Percentiles rank a stretch among this genome's conserved stretches.
Conservation (phyloP, 108 stramenopile species). For the Fragilaria crotonensis region DNA sequence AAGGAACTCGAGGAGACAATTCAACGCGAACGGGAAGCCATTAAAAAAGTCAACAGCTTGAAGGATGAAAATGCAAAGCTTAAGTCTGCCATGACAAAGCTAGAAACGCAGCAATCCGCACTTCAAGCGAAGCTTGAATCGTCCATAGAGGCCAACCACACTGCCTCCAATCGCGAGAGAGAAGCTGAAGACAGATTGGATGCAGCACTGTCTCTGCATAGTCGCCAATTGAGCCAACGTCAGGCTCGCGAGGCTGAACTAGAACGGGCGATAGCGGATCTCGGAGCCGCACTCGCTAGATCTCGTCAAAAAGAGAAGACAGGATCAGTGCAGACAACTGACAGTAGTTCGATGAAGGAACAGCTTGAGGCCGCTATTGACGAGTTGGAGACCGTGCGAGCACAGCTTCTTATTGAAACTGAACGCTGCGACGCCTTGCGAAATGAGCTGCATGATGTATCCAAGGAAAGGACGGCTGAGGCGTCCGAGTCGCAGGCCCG, state of each 20-base stretch:
- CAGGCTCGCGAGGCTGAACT: constrained; percentile 66
- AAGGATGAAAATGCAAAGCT: constrained; percentile 41
- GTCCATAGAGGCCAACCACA: constrained; percentile 49
- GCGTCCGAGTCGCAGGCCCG: constrained; percentile 33
- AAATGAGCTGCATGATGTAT: constrained; percentile 54
- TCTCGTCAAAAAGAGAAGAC: constrained; percentile 31
- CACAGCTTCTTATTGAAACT: constrained; percentile 38
- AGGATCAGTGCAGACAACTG: constrained; percentile 14
- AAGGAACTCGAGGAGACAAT: constrained; percentile 62
- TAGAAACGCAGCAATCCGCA: constrained; percentile 49
- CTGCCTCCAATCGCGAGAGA: constrained; percentile 59
- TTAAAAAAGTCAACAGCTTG: constrained; percentile 30
- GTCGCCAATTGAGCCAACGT: constrained; percentile 65
- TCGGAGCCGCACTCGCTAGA: constrained; percentile 62
- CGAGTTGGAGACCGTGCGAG: constrained; percentile 40
- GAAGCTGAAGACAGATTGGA: constrained; percentile 76
- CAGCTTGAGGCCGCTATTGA: constrained; percentile 25
- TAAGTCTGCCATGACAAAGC: constrained; percentile 27
- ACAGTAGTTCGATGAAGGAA: constrained; percentile 11
- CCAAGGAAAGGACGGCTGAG: constrained; percentile 63
- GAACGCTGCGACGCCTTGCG: constrained; percentile 50
- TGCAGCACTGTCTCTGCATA: constrained; percentile 60
- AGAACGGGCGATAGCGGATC: constrained; percentile 72
- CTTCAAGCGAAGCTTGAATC: constrained; percentile 65
- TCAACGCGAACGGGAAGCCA: constrained; percentile 50